Evolutionary conservation across 495 filamentous ascomycete genomes (phyloP).

Genomic region (Xylaria telfairii): DNA sequence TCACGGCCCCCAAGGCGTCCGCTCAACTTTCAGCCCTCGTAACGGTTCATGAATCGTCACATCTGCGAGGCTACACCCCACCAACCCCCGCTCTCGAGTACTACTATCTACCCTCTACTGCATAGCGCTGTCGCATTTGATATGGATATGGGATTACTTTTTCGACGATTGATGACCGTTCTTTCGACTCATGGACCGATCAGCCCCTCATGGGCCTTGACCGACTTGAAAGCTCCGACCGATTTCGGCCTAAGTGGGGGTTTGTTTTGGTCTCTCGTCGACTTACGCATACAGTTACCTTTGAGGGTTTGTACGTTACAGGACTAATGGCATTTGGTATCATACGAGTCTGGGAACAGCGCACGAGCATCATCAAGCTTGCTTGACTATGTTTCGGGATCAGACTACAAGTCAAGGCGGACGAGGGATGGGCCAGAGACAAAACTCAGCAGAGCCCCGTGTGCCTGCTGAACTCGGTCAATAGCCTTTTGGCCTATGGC

Average conservation of each 20-base stretch:
- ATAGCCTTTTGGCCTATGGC: conserved; percentile 18
- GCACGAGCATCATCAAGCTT: conserved; percentile 15
- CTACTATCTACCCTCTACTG: conserved; percentile 43
- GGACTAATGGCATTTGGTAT: conserved; percentile 19
- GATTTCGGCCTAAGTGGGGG: conserved; percentile 24
- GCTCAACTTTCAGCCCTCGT: conserved; percentile 81
- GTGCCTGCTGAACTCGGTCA: conserved; percentile 15
- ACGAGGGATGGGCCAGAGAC: conserved; percentile 20
- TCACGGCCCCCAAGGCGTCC: conserved; percentile 65
- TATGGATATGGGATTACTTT: conserved; percentile 42
- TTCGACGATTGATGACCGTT: conserved; percentile 37
- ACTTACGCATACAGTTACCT: conserved; percentile 18
- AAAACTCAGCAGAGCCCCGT: conserved; percentile 9
- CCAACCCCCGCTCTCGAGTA: conserved; percentile 22
- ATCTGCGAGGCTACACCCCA: conserved; percentile 14
- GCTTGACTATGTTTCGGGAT: conserved; percentile 21
- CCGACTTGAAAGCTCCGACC: conserved; percentile 15
- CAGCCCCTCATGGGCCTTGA: conserved; percentile 13
- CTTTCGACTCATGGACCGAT: conserved; percentile 27
- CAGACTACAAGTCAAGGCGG: conserved; percentile 12
- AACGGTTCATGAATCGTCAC: conserved; percentile 38
- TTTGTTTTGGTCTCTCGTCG: conserved; percentile 15
- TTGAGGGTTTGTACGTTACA: conserved; percentile 14
- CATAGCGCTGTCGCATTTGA: conserved; percentile 50
- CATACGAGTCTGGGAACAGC: conserved; percentile 19